These are phyloP conservation scores for Candida endomychidarum DNA, from an alignment of 805 yeast genomes.

Conservation along the genomic window DNA sequence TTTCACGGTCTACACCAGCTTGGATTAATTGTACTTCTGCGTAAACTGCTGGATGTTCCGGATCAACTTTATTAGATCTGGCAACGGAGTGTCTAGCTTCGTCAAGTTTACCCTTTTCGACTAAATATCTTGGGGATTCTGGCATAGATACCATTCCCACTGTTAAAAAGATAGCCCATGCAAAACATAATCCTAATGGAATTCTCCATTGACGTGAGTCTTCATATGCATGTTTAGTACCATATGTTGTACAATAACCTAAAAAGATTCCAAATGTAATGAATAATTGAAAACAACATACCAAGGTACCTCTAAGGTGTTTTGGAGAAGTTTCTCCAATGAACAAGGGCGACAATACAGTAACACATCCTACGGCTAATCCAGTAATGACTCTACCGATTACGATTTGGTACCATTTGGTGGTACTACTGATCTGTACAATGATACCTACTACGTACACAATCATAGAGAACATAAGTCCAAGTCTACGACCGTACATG, in stretches of 20 bases:
- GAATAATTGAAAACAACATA: constrained; percentile 67
- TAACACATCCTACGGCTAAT: constrained; percentile 70
- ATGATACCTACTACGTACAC: constrained; percentile 62
- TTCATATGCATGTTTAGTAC: constrained; percentile 44
- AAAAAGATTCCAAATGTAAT: constrained; percentile 69
- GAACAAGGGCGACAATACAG: constrained; percentile 66
- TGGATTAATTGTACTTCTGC: constrained; percentile 54
- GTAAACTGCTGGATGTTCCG: constrained; percentile 55
- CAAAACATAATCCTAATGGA: constrained; percentile 57
- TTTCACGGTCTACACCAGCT: constrained; percentile 63
- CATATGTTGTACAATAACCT: constrained; percentile 68
- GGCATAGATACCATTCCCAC: constrained; percentile 60
- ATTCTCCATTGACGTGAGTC: constrained; percentile 66
- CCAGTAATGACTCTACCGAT: constrained; percentile 67
- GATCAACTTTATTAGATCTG: constrained; percentile 53
- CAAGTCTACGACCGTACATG: constrained; percentile 57
- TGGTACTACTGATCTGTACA: constrained; percentile 56
- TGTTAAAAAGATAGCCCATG: constrained; percentile 52
- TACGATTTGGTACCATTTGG: constrained; percentile 61
- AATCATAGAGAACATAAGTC: constrained; percentile 52
- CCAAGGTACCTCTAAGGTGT: constrained; percentile 68
- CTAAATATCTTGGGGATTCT: constrained; percentile 67
- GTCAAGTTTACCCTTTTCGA: constrained; percentile 48
- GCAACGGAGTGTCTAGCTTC: constrained; percentile 58
- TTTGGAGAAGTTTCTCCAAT: constrained; percentile 73